Percentiles rank a stretch among this genome's conserved stretches.
phyloP scores from a whole-genome alignment of 148 eudicot genomes.

The Fagopyrum homotropicum region DNA sequence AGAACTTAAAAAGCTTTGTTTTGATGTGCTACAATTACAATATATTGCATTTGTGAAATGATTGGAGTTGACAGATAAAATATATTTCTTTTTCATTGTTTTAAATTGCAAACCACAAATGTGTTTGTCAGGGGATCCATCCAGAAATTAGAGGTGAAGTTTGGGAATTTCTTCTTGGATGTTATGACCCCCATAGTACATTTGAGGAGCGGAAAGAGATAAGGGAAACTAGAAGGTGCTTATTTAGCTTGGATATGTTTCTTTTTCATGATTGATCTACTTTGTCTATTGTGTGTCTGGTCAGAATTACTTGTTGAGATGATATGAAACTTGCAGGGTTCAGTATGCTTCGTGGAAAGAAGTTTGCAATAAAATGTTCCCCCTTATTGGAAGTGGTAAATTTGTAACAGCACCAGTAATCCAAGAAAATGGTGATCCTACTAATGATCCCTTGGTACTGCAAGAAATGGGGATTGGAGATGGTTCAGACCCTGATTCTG shows the following conservation, averaged over 20 bases:
- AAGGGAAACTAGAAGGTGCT: slow-evolving; percentile 72
- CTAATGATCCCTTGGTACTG: slow-evolving; percentile 81
- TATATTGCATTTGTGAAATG: neutral
- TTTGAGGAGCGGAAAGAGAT: slow-evolving; percentile 73
- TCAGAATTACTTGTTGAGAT: neutral
- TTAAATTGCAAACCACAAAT: slow-evolving; percentile 5
- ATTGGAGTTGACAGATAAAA: neutral
- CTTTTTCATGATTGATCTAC: neutral
- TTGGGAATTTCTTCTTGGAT: slow-evolving; percentile 96
- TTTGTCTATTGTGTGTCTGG: neutral
- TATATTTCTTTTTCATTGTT: neutral
- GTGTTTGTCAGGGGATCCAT: slow-evolving; percentile 71
- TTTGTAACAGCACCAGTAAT: slow-evolving; percentile 84
- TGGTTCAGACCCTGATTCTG: slow-evolving; percentile 19
- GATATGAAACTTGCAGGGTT: slow-evolving; percentile 34
- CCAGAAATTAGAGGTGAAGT: slow-evolving; percentile 98
- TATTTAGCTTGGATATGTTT: neutral
- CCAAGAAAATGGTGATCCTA: slow-evolving; percentile 65
- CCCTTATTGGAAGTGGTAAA: slow-evolving; percentile 84
- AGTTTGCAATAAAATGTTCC: slow-evolving; percentile 71
- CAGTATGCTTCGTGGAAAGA: slow-evolving; percentile 73
- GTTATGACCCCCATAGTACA: slow-evolving; percentile 89
- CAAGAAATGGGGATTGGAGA: slow-evolving; percentile 43
- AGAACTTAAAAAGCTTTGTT: neutral
- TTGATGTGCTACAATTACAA: neutral